Evolutionary conservation across 2,329 filamentous ascomycete genomes (phyloP).

Genomic region (Volutella citrinella): DNA sequence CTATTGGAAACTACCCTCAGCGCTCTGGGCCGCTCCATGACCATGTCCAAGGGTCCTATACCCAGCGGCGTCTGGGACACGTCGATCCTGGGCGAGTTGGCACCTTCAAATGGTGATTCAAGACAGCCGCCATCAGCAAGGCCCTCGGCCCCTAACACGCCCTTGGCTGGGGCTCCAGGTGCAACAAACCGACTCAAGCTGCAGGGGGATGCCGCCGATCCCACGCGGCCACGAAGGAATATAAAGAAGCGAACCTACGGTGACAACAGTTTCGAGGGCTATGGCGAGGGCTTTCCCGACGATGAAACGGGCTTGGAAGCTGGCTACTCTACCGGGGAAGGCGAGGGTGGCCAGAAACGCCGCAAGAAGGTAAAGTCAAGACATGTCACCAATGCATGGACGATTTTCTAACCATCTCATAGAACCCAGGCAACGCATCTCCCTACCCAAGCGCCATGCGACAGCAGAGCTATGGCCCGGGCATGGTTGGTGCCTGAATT

Average conservation of each 20-base stretch:
- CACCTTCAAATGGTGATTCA: slow-evolving; percentile 37
- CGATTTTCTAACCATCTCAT: slow-evolving; percentile 30
- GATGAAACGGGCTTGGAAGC: slow-evolving; percentile 58
- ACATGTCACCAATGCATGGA: slow-evolving; percentile 4
- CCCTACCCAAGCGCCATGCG: slow-evolving; percentile 43
- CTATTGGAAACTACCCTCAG: slow-evolving; percentile 43
- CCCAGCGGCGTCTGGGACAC: slow-evolving; percentile 55
- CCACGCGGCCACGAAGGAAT: slow-evolving; percentile 58
- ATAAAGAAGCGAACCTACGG: slow-evolving; percentile 75
- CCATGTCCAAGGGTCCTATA: slow-evolving; percentile 56
- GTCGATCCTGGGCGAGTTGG: slow-evolving; percentile 56
- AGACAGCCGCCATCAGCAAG: slow-evolving; percentile 43
- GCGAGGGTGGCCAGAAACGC: slow-evolving; percentile 63
- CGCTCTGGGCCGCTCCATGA: slow-evolving; percentile 48
- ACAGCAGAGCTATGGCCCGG: slow-evolving; percentile 54
- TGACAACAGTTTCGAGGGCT: slow-evolving; percentile 72
- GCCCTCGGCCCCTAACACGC: slow-evolving; percentile 52
- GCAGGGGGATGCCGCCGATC: slow-evolving; percentile 41
- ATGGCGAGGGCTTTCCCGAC: slow-evolving; percentile 68
- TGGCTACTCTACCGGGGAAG: slow-evolving; percentile 71
- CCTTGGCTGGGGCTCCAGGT: slow-evolving; percentile 35
- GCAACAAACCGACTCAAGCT: slow-evolving; percentile 36
- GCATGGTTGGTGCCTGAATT: slow-evolving; percentile 58
- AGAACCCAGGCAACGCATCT: slow-evolving; percentile 46
- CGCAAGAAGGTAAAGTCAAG: slow-evolving; percentile 59